Conservation (phyloP, 2,329 filamentous ascomycete genomes). For the Diaporthe eres region DNA sequence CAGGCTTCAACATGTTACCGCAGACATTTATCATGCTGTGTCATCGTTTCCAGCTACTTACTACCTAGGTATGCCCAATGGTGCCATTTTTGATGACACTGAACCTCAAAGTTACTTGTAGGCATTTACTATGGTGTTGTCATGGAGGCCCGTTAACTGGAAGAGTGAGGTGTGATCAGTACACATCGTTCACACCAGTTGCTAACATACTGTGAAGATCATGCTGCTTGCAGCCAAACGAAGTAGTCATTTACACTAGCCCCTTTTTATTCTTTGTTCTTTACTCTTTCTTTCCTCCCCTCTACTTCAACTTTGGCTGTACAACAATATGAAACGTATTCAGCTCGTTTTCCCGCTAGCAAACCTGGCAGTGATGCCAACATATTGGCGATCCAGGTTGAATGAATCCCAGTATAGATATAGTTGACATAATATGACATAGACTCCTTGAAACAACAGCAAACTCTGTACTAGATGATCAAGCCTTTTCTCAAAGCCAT, state of each 20-base stretch:
- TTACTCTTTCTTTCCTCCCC: not conserved
- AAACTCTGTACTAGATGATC: not conserved
- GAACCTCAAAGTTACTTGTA: not conserved
- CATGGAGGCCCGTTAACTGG: not conserved
- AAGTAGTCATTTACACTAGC: not conserved
- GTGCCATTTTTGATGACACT: not conserved
- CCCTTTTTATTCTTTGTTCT: not conserved
- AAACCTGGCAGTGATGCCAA: not conserved
- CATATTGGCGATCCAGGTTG: not conserved
- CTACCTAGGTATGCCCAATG: not conserved
- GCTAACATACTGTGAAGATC: not conserved
- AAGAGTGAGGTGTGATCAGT: not conserved
- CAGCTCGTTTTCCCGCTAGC: not conserved
- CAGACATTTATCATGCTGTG: not conserved
- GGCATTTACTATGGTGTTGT: not conserved
- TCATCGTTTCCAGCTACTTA: not conserved
- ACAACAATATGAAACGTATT: not conserved
- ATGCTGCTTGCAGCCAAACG: not conserved
- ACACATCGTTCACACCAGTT: not conserved
- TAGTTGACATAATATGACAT: no score
- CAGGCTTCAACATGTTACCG: no score
- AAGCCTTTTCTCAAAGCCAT: not conserved
- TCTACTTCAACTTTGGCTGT: not conserved
- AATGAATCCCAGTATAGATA: not conserved
- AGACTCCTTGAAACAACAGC: not conserved